phyloP scores from a whole-genome alignment of 75 land plant species.

The Adiantum capillusveneris region DNA sequence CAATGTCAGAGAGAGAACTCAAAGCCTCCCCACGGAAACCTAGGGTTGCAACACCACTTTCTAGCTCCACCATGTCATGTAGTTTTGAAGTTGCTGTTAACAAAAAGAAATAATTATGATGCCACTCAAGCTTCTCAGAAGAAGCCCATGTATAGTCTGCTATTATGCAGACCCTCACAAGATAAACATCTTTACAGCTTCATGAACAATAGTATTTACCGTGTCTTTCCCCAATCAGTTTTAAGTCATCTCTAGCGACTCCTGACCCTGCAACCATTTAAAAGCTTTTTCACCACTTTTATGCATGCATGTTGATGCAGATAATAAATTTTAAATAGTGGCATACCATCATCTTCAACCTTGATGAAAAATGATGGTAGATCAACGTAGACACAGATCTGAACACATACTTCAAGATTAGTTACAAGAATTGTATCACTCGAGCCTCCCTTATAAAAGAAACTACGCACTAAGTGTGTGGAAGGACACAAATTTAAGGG shows the following conservation, averaged over 20 bases:
- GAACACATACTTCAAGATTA: constrained; percentile 6
- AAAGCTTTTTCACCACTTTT: constrained; percentile 5
- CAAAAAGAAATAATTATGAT: neutral
- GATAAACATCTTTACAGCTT: too few relatives aligned
- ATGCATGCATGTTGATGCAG: too few relatives aligned
- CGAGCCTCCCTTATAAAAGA: too few relatives aligned
- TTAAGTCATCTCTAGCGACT: constrained; percentile 75
- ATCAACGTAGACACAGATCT: constrained; percentile 54
- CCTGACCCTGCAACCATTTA: constrained; percentile 59
- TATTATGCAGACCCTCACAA: too few relatives aligned
- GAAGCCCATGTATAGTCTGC: too few relatives aligned
- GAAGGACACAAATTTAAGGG: too few relatives aligned
- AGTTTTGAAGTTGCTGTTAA: constrained; percentile 82
- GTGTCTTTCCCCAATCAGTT: constrained; percentile 69
- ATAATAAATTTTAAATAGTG: too few relatives aligned
- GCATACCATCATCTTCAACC: constrained; percentile 87
- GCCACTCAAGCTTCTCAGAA: too few relatives aligned
- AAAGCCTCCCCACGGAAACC: constrained; percentile 91
- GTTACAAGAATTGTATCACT: too few relatives aligned
- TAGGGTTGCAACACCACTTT: constrained; percentile 37
- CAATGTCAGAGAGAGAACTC: constrained; percentile 79
- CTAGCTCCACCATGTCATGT: constrained; percentile 37
- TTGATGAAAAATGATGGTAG: constrained; percentile 46
- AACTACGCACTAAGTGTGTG: too few relatives aligned
- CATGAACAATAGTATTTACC: too few relatives aligned